A percentile compares a stretch with the other conserved stretches of the same genome.
phyloP scores from a whole-genome alignment of 768 basidiomycete species.

The Pulveroboletus ravenelii region DNA sequence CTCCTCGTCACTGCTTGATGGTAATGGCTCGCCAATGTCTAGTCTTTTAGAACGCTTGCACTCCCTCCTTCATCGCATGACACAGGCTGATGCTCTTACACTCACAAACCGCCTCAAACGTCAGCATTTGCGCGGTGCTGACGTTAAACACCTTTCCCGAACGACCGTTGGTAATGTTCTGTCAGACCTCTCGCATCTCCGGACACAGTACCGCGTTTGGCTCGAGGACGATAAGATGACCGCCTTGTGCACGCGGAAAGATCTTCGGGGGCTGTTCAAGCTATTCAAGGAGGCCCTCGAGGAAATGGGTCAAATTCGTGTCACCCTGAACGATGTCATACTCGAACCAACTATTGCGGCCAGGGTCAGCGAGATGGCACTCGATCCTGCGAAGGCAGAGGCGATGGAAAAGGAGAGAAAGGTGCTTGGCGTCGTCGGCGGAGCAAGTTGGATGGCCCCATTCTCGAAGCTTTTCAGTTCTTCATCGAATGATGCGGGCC shows the following conservation, averaged over 20 bases:
- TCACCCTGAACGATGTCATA: slow-evolving; percentile 82
- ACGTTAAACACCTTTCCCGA: slow-evolving; percentile 81
- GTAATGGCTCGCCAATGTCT: slow-evolving; percentile 45
- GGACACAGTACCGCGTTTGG: slow-evolving; percentile 65
- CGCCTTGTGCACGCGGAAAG: slow-evolving; percentile 64
- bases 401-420: slow-evolving; percentile 32
- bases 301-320: slow-evolving; percentile 78
- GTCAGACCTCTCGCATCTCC: slow-evolving; percentile 63
- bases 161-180: slow-evolving; percentile 73
- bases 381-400: slow-evolving; percentile 54
- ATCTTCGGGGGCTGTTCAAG: slow-evolving; percentile 78
- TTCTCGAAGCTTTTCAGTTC: slow-evolving; percentile 74
- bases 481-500: slow-evolving; percentile 22
- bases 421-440: slow-evolving; percentile 30
- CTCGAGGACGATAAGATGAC: slow-evolving; percentile 72
- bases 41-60: slow-evolving; percentile 59
- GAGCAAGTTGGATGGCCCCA: slow-evolving; percentile 77
- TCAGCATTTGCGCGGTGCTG: slow-evolving; percentile 81
- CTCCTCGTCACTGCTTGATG: slow-evolving; percentile 64
- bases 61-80: slow-evolving; percentile 58
- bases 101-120: slow-evolving; percentile 87
- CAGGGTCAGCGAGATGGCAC: slow-evolving; percentile 64
- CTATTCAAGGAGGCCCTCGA: slow-evolving; percentile 79
- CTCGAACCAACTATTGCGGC: slow-evolving; percentile 78
- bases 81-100: slow-evolving; percentile 78